Conservation (phyloP, 345 rosid genomes). For the Euphorbia tirucalli region DNA sequence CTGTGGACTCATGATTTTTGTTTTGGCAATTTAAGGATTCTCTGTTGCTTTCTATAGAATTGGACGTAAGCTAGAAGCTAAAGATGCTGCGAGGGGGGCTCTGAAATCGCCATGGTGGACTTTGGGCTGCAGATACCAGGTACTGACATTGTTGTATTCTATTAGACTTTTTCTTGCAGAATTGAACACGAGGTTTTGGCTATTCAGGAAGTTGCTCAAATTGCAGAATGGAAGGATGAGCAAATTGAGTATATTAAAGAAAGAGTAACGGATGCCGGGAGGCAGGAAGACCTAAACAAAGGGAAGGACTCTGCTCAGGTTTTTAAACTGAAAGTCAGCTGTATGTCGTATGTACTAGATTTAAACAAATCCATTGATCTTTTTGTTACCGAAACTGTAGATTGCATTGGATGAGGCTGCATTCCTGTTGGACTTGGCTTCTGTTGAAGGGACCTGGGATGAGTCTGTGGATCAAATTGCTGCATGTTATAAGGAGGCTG, state of each 20-base stretch:
- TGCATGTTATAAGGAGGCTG: slow-evolving; percentile 26
- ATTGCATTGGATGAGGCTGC: slow-evolving; percentile 32
- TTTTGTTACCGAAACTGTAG: slow-evolving; percentile 11
- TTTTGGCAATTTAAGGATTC: background rate
- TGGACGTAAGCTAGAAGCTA: slow-evolving; percentile 28
- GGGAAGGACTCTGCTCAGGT: slow-evolving; percentile 32
- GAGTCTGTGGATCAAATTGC: slow-evolving; percentile 14
- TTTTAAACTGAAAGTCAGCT: background rate
- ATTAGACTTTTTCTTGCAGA: background rate
- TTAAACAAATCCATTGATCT: background rate
- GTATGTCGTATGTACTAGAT: background rate
- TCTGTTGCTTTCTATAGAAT: slow-evolving; percentile 8
- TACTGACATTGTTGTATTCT: background rate
- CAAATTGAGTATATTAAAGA: slow-evolving; percentile 26
- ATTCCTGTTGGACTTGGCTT: slow-evolving; percentile 26
- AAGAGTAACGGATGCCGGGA: slow-evolving; percentile 20
- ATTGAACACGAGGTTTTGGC: background rate
- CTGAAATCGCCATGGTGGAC: slow-evolving; percentile 37
- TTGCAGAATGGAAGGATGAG: slow-evolving; percentile 30
- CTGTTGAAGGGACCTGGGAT: slow-evolving; percentile 31
- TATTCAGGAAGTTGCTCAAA: slow-evolving; percentile 25
- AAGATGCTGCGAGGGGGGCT: slow-evolving; percentile 34
- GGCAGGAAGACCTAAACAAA: slow-evolving; percentile 27
- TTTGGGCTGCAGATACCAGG: slow-evolving; percentile 28
- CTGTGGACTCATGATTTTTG: background rate